phyloP scores from a whole-genome alignment of 495 filamentous ascomycete species.

The Penicillium desertorum region DNA sequence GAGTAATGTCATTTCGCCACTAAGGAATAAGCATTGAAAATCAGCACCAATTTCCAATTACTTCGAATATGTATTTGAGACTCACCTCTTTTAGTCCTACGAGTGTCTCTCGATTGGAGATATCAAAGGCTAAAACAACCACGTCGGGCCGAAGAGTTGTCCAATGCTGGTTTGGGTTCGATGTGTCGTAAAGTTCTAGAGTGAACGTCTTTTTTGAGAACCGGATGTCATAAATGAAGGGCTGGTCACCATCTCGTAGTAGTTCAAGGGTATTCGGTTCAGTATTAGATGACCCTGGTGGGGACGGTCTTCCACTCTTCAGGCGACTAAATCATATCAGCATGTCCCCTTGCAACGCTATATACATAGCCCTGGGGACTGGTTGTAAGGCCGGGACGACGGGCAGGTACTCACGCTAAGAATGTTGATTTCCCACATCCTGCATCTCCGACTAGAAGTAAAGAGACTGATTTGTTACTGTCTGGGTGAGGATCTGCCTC shows the following conservation, averaged over 20 bases:
- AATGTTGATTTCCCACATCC: conserved; percentile 86
- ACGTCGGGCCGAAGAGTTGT: conserved; percentile 68
- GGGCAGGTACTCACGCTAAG: conserved; percentile 65
- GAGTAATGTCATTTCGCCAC: conserved; percentile 69
- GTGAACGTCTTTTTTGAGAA: conserved; percentile 66
- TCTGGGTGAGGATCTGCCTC: conserved; percentile 17
- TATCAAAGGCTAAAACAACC: conserved; percentile 78
- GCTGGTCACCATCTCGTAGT: conserved; percentile 76
- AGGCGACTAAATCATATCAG: conserved; percentile 24
- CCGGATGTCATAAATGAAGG: conserved; percentile 76
- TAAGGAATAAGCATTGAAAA: conserved; percentile 18
- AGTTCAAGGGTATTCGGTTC: conserved; percentile 27
- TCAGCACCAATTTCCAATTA: not conserved
- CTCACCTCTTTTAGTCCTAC: conserved; percentile 59
- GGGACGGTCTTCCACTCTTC: conserved; percentile 24
- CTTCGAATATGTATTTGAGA: not conserved
- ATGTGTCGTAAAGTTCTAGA: conserved; percentile 78
- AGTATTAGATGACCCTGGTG: conserved; percentile 4
- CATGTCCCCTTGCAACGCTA: not conserved
- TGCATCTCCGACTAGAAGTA: conserved; percentile 78
- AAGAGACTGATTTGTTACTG: conserved; percentile 51
- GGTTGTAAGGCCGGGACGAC: no score
- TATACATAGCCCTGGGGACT: not conserved
- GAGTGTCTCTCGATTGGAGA: conserved; percentile 65
- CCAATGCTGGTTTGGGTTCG: conserved; percentile 70